Conservation (phyloP, 2,329 filamentous ascomycete species). For the Byssochlamys sp. region DNA sequence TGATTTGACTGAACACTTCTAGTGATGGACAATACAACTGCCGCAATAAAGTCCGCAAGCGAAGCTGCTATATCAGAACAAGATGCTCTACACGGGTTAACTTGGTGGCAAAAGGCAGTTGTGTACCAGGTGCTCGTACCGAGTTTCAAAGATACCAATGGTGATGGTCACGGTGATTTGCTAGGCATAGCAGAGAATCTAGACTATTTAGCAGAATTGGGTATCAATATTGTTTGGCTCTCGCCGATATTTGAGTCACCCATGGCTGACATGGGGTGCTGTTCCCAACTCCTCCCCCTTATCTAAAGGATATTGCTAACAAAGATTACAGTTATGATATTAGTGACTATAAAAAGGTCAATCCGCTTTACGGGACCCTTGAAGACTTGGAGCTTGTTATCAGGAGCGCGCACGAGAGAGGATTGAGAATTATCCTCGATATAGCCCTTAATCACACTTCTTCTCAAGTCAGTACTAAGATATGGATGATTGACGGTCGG, state of each 20-base stretch:
- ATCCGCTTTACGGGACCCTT: conserved; percentile 39
- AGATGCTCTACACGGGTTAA: conserved; percentile 6
- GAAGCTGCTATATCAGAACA: neutral
- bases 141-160: conserved; percentile 27
- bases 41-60: conserved; percentile 1
- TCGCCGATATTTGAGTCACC: conserved; percentile 43
- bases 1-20: neutral
- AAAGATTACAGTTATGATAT: conserved; percentile 41
- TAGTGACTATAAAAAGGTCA: conserved; percentile 38
- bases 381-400: conserved; percentile 39
- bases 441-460: conserved; percentile 39
- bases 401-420: conserved; percentile 32
- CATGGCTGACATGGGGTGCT: conserved; percentile 43
- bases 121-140: conserved; percentile 23
- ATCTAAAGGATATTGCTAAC: neutral
- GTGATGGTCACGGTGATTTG: conserved; percentile 26
- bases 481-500: neutral
- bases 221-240: conserved; percentile 25
- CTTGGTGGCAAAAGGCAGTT: conserved; percentile 33
- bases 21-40: conserved; percentile 2
- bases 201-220: conserved; percentile 21
- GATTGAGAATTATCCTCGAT: conserved; percentile 43
- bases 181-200: conserved; percentile 19
- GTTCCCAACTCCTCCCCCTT: conserved; percentile 18
- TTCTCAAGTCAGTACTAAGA: conserved; percentile 6